These are phyloP conservation scores for Paramecium biaurelia DNA, from an alignment of 73 alveolate genomes.

Conservation along the genomic window DNA sequence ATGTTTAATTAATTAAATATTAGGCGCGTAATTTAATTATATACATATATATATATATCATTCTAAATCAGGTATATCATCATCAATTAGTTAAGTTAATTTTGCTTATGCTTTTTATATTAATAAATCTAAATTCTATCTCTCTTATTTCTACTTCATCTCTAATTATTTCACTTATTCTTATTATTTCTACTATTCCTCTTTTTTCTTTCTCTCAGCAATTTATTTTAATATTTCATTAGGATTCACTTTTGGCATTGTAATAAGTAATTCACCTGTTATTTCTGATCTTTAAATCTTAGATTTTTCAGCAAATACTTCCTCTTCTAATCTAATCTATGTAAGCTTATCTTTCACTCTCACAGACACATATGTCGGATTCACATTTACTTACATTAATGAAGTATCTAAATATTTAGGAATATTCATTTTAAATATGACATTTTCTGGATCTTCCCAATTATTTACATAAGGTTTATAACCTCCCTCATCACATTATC, in stretches of 20 bases:
- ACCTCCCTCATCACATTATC: constrained; percentile 93
- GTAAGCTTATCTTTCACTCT: constrained; percentile 91
- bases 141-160: constrained; percentile 15
- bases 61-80: constrained; percentile 70
- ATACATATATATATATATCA: constrained; percentile 18
- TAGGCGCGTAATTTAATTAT: constrained; percentile 28
- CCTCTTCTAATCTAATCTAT: constrained; percentile 84
- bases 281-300: constrained; percentile 82
- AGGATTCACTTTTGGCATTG: constrained; percentile 76
- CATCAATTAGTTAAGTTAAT: constrained; percentile 55
- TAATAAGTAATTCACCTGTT: constrained; percentile 85
- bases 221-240: constrained; percentile 69
- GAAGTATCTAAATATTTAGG: constrained; percentile 97
- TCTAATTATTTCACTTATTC: constrained; percentile 27
- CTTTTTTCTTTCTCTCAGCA: constrained; percentile 37
- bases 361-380: constrained; percentile 95
- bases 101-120: constrained; percentile 41
- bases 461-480: constrained; percentile 80
- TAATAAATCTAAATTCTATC: background rate
- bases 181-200: background rate
- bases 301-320: constrained; percentile 84
- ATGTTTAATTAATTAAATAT: background rate
- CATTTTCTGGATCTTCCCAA: constrained; percentile 74
- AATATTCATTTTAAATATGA: constrained; percentile 72
- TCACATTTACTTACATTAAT: constrained; percentile 89